Conservation (phyloP, 208 protist genomes). For the Leishmania gerbilli region DNA sequence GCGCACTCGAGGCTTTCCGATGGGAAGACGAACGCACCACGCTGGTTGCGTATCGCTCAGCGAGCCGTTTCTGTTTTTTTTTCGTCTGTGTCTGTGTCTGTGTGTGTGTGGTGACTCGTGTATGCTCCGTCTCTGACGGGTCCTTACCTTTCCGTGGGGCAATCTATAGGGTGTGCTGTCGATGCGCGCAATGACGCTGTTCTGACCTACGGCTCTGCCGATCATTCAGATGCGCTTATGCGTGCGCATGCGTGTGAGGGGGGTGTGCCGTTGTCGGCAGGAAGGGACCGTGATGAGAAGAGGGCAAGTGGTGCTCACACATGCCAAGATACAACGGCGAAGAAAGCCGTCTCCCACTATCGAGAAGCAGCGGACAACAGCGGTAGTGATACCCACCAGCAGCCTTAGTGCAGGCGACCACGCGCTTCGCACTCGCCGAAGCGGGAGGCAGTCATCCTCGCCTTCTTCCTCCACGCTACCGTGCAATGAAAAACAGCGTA, state of each 20-base stretch:
- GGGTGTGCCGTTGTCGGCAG: background rate
- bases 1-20: background rate
- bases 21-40: background rate
- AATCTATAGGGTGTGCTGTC: constrained; percentile 6
- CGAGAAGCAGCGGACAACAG: background rate
- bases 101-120: background rate
- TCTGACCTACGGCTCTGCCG: background rate
- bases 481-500: background rate
- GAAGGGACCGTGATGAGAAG: background rate
- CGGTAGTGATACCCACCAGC: background rate
- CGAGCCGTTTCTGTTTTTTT: background rate
- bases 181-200: background rate
- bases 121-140: background rate
- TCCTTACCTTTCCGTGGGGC: background rate
- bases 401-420: background rate
- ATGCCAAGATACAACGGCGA: background rate
- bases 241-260: background rate
- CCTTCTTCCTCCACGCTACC: background rate
- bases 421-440: background rate
- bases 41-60: background rate
- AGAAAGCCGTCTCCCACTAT: background rate
- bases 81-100: background rate
- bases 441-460: background rate
- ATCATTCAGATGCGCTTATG: background rate
- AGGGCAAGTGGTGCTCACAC: background rate